A percentile compares a stretch with the other conserved stretches of the same genome.
phyloP scores from a whole-genome alignment of 2,329 filamentous ascomycete species.

The Sclerotinia nivalis region DNA sequence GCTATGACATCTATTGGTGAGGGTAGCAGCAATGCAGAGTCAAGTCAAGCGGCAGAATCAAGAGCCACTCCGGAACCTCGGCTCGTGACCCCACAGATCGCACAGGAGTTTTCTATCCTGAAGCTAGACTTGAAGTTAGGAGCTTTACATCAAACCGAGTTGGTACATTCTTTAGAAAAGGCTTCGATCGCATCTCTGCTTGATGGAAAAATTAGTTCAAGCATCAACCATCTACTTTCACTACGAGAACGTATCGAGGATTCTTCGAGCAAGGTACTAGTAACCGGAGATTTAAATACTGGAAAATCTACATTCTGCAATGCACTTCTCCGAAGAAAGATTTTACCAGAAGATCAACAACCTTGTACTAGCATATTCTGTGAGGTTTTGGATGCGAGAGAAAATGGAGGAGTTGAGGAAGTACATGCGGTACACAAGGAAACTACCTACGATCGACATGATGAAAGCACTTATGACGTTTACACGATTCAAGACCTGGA shows the following conservation, averaged over 20 bases:
- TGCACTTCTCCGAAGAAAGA: constrained; percentile 86
- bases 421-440: constrained; percentile 93
- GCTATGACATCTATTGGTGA: constrained; percentile 71
- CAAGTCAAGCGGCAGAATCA: constrained; percentile 68
- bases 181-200: constrained; percentile 84
- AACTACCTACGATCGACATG: constrained; percentile 76
- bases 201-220: constrained; percentile 92
- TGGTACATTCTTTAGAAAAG: constrained; percentile 95
- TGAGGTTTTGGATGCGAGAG: constrained; percentile 87
- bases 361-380: constrained; percentile 98
- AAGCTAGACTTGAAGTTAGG: constrained; percentile 95
- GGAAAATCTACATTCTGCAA: constrained; percentile 99
- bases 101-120: constrained; percentile 91
- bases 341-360: constrained; percentile 94
- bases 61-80: constrained; percentile 69
- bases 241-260: constrained; percentile 94
- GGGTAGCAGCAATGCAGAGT: constrained; percentile 60
- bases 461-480: constrained; percentile 92
- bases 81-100: constrained; percentile 86
- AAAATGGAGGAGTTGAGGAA: constrained; percentile 89
- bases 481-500: constrained; percentile 78
- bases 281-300: constrained; percentile 94
- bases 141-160: constrained; percentile 78
- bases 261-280: constrained; percentile 92
- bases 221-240: constrained; percentile 83